Percentiles rank a stretch among this genome's conserved stretches.
Evolutionary conservation across 1,284 basidiomycete species (phyloP).

Genomic region (Trametes polyzona): DNA sequence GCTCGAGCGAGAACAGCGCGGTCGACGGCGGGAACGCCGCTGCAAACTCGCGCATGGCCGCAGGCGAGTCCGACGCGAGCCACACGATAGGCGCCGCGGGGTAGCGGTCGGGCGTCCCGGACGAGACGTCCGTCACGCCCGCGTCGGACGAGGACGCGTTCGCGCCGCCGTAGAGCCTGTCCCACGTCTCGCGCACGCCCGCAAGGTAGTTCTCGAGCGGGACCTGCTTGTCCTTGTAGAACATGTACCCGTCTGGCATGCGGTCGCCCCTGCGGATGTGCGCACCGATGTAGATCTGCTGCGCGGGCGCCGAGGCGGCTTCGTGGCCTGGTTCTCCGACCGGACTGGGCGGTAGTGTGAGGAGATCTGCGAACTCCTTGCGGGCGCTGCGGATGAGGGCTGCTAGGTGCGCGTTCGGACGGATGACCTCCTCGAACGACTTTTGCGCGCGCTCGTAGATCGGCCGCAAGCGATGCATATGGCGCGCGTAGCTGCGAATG

Average conservation of each 20-base stretch:
- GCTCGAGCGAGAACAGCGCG: slow-evolving; percentile 48
- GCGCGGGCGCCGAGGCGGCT: slow-evolving; percentile 14
- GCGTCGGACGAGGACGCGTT: slow-evolving; percentile 16
- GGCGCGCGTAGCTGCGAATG: slow-evolving; percentile 50
- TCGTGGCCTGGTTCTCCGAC: not conserved
- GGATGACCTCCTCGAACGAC: slow-evolving; percentile 57
- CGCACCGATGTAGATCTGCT: slow-evolving; percentile 50
- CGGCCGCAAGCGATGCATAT: slow-evolving; percentile 57
- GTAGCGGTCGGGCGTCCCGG: slow-evolving; percentile 24
- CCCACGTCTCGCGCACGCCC: slow-evolving; percentile 47
- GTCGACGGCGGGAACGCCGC: slow-evolving; percentile 42
- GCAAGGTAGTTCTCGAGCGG: slow-evolving; percentile 52
- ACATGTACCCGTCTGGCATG: slow-evolving; percentile 48
- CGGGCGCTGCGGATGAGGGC: slow-evolving; percentile 54
- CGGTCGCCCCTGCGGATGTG: slow-evolving; percentile 68
- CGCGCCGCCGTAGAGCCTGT: slow-evolving; percentile 41
- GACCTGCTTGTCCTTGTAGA: slow-evolving; percentile 46
- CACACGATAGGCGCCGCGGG: slow-evolving; percentile 45
- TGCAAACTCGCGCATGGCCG: slow-evolving; percentile 47
- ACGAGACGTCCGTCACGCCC: slow-evolving; percentile 7
- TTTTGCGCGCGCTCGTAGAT: slow-evolving; percentile 51
- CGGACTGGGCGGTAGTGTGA: slow-evolving; percentile 26
- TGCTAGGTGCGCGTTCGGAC: slow-evolving; percentile 50
- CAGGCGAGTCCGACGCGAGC: slow-evolving; percentile 63
- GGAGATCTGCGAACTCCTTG: slow-evolving; percentile 45